phyloP scores from a whole-genome alignment of 768 basidiomycete species.

The Lyophyllum shimeji region DNA sequence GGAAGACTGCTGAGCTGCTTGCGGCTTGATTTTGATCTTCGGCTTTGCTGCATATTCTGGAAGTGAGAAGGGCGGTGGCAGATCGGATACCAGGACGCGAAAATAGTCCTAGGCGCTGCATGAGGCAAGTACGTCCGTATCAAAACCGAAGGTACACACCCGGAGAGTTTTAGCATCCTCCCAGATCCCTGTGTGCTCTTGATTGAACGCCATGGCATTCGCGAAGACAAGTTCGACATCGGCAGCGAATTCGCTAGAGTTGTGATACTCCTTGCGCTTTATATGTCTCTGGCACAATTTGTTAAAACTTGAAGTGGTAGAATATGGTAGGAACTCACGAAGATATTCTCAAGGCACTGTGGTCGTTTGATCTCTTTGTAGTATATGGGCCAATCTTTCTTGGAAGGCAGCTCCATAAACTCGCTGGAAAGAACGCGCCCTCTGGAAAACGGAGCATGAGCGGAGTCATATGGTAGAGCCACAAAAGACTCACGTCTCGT shows the following conservation, averaged over 20 bases:
- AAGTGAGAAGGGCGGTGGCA: slow-evolving; percentile 66
- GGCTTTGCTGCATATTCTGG: slow-evolving; percentile 55
- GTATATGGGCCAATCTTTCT: slow-evolving; percentile 76
- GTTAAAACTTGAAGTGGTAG: background rate
- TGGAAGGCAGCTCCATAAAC: slow-evolving; percentile 85
- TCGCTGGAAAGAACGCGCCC: slow-evolving; percentile 67
- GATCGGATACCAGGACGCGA: slow-evolving; percentile 72
- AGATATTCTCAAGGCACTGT: slow-evolving; percentile 74
- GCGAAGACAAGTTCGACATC: slow-evolving; percentile 91
- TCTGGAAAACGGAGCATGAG: slow-evolving; percentile 32
- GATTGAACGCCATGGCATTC: slow-evolving; percentile 88
- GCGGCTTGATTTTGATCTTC: slow-evolving; percentile 76
- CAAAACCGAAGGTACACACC: slow-evolving; percentile 37
- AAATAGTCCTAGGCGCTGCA: slow-evolving; percentile 59
- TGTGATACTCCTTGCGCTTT: slow-evolving; percentile 75
- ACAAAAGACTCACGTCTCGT: slow-evolving; percentile 55
- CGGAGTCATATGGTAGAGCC: background rate
- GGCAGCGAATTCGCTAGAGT: slow-evolving; percentile 68
- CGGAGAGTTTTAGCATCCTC: slow-evolving; percentile 69
- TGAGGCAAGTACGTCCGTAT: slow-evolving; percentile 12
- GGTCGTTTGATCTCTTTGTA: slow-evolving; percentile 80
- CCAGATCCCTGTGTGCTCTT: slow-evolving; percentile 82
- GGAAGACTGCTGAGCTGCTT: slow-evolving; percentile 30
- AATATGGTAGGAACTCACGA: slow-evolving; percentile 47
- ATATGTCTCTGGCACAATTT: slow-evolving; percentile 64